phyloP scores from a whole-genome alignment of 1,139 yeast genomes.

The Taphrina confusa region DNA sequence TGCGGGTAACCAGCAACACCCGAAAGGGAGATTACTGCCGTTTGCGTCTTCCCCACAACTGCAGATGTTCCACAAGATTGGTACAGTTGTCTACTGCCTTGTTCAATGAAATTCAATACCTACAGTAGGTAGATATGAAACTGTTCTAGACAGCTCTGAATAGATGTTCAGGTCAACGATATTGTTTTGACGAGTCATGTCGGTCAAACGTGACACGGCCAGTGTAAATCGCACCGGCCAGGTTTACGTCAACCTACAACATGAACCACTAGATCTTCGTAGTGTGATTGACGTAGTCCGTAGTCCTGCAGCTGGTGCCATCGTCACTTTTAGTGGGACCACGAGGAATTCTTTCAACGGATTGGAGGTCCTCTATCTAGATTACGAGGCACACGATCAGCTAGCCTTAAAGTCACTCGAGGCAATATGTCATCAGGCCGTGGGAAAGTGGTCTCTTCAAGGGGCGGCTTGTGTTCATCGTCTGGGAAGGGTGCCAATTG shows the following conservation, averaged over 20 bases:
- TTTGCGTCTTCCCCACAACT: too few species aligned
- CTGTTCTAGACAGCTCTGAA: too few species aligned
- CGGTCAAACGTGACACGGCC: too few species aligned
- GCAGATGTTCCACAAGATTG: too few species aligned
- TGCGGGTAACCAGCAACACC: too few species aligned
- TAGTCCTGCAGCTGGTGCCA: conserved; percentile 51
- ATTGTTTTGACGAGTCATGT: too few species aligned
- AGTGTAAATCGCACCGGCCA: too few species aligned
- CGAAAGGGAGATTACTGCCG: too few species aligned
- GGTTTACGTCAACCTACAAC: conserved; percentile 23
- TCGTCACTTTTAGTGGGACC: conserved; percentile 54
- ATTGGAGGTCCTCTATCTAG: conserved; percentile 48
- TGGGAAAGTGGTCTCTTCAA: conserved; percentile 44
- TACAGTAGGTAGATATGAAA: too few species aligned
- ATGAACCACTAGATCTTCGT: conserved; percentile 28
- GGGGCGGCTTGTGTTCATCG: conserved; percentile 51
- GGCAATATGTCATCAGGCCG: conserved; percentile 47
- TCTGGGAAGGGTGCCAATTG: conserved; percentile 53
- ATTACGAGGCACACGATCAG: conserved; percentile 52
- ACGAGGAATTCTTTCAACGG: conserved; percentile 52
- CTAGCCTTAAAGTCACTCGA: conserved; percentile 49
- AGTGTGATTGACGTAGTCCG: conserved; percentile 43
- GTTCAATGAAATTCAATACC: too few species aligned
- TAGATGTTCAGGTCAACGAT: too few species aligned
- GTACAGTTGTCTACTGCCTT: too few species aligned